These are phyloP conservation scores for Lanzia echinophila DNA, from an alignment of 2,329 filamentous ascomycete species.

Conservation along the genomic window DNA sequence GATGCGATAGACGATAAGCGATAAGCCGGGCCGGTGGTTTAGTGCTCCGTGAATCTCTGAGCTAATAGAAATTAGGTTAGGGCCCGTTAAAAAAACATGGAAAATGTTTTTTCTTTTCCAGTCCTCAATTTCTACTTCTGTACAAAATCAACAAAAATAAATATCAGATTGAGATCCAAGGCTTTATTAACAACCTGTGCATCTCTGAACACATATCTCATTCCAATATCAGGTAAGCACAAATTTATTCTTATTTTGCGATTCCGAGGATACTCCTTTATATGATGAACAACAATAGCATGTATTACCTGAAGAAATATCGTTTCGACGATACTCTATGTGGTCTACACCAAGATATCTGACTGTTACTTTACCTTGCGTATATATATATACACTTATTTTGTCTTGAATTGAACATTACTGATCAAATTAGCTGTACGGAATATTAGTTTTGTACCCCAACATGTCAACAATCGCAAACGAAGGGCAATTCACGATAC, in stretches of 20 bases:
- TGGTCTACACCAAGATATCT: constrained; percentile 67
- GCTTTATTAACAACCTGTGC: too few species aligned
- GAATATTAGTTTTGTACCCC: neutral
- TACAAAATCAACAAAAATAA: too few species aligned
- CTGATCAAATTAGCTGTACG: neutral
- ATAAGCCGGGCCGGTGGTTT: too few species aligned
- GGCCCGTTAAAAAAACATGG: too few species aligned
- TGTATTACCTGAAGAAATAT: constrained; percentile 36
- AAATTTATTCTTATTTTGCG: constrained; percentile 1
- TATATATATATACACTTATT: neutral
- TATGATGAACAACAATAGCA: constrained; percentile 36
- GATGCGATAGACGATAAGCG: too few species aligned
- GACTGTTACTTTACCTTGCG: constrained; percentile 33
- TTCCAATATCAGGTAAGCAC: constrained; percentile 12
- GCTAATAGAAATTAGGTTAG: too few species aligned
- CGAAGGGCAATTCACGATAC: constrained; percentile 64
- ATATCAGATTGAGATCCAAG: too few species aligned
- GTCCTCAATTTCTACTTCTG: too few species aligned
- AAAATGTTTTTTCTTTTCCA: too few species aligned
- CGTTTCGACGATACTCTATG: constrained; percentile 44
- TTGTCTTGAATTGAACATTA: neutral
- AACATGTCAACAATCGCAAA: constrained; percentile 15
- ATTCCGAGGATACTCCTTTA: neutral
- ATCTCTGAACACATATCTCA: neutral
- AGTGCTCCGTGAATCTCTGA: too few species aligned